Conservation (phyloP, 177 flowering plant genomes). For the Vitis hybrid region DNA sequence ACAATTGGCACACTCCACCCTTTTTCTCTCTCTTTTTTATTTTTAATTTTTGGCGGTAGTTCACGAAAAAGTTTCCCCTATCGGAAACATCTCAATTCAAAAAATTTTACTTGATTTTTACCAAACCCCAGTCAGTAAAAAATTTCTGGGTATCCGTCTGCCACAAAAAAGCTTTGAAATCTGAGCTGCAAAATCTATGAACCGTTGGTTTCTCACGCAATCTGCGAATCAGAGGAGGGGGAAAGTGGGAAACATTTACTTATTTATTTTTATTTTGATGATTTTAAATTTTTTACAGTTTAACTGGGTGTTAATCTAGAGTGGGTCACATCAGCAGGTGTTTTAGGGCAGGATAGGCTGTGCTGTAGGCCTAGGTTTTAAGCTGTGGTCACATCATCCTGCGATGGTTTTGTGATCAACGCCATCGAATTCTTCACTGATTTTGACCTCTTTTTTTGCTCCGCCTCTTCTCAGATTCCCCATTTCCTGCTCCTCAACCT, state of each 20-base stretch:
- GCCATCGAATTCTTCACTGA: not conserved
- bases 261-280: not conserved
- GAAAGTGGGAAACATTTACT: not conserved
- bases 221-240: too few species aligned
- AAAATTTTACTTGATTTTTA: not conserved
- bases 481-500: too few species aligned
- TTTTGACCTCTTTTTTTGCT: not conserved
- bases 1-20: not conserved
- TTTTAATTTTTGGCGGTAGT: conserved; percentile 10
- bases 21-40: not conserved
- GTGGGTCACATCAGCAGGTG: conserved; percentile 74
- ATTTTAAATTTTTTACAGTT: conserved; percentile 27
- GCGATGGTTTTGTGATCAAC: conserved; percentile 1
- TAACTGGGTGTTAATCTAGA: conserved; percentile 35
- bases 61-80: not conserved
- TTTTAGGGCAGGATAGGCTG: conserved; percentile 10
- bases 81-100: conserved; percentile 7
- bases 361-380: conserved; percentile 23
- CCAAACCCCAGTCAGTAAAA: conserved; percentile 6
- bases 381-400: conserved; percentile 24
- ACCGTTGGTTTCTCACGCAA: conserved; percentile 13
- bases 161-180: conserved; percentile 12
- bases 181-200: conserved; percentile 11
- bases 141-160: not conserved
- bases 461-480: not conserved